Evolutionary conservation across 306 rosid species (phyloP).

Genomic region (Nissolia schottii): DNA sequence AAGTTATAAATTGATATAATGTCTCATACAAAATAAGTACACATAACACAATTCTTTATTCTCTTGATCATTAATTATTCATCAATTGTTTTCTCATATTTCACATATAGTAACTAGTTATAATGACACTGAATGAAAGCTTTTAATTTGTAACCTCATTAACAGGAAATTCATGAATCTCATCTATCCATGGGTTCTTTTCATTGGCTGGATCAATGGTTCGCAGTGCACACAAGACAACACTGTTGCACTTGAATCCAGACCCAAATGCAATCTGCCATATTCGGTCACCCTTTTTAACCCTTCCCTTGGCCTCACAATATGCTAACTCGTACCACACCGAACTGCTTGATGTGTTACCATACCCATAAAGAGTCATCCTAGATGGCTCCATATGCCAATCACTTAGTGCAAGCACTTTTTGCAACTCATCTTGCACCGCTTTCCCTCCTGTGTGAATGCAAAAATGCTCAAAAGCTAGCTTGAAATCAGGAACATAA

Average conservation of each 20-base stretch:
- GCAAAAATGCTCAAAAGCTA: conserved; percentile 84
- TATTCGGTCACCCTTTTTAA: background rate
- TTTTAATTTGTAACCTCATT: conserved; percentile 75
- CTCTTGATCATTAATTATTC: no score
- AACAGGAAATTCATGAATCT: conserved; percentile 65
- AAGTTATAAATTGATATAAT: no score
- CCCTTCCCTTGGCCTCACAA: conserved; percentile 13
- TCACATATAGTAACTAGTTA: no score
- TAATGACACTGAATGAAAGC: no score
- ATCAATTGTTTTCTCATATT: no score
- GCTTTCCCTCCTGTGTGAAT: conserved; percentile 88
- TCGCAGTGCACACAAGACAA: background rate
- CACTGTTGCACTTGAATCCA: conserved; percentile 20
- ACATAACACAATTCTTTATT: no score
- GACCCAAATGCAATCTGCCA: conserved; percentile 13
- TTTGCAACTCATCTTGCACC: conserved; percentile 83
- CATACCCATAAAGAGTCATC: conserved; percentile 62
- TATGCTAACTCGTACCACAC: conserved; percentile 11
- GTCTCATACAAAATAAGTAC: no score
- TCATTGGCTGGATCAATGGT: conserved; percentile 66
- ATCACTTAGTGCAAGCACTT: conserved; percentile 70
- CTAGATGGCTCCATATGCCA: conserved; percentile 97
- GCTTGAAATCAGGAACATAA: conserved; percentile 78
- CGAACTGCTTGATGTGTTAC: conserved; percentile 6
- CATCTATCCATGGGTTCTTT: conserved; percentile 76